phyloP scores from a whole-genome alignment of 2,329 filamentous ascomycete species.

The Fonsecaea pugnacius region DNA sequence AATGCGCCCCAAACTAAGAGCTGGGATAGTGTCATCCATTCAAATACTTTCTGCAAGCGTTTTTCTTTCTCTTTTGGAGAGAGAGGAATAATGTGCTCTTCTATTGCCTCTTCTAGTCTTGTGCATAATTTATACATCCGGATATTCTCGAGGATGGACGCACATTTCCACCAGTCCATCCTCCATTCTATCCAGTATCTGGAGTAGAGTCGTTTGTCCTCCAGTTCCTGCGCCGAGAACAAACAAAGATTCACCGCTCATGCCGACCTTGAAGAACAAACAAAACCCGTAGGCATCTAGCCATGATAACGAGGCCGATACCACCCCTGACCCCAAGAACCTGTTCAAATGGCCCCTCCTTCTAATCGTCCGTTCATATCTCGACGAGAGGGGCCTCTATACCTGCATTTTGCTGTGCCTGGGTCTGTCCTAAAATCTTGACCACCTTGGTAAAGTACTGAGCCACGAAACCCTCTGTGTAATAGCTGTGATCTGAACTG shows the following conservation, averaged over 20 bases:
- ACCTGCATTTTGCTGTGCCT: background rate
- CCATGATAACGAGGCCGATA: too few relatives aligned
- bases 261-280: background rate
- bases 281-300: background rate
- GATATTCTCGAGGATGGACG: background rate
- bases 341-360: background rate
- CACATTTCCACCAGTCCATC: background rate
- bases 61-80: background rate
- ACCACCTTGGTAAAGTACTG: conserved; percentile 37
- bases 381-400: conserved; percentile 18
- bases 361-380: conserved; percentile 11
- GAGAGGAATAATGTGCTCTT: background rate
- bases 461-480: conserved; percentile 57
- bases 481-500: conserved; percentile 78
- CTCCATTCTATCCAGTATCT: background rate
- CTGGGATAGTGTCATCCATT: background rate
- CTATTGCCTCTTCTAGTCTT: background rate
- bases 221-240: background rate
- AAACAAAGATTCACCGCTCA: background rate
- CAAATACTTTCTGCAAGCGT: background rate
- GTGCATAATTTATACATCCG: background rate
- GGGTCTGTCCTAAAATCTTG: conserved; percentile 21
- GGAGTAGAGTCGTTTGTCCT: background rate
- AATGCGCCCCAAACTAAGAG: background rate
- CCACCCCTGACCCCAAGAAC: background rate